Evolutionary conservation across 805 yeast genomes (phyloP).

Genomic region (Kodamaea kaohsiungensis): DNA sequence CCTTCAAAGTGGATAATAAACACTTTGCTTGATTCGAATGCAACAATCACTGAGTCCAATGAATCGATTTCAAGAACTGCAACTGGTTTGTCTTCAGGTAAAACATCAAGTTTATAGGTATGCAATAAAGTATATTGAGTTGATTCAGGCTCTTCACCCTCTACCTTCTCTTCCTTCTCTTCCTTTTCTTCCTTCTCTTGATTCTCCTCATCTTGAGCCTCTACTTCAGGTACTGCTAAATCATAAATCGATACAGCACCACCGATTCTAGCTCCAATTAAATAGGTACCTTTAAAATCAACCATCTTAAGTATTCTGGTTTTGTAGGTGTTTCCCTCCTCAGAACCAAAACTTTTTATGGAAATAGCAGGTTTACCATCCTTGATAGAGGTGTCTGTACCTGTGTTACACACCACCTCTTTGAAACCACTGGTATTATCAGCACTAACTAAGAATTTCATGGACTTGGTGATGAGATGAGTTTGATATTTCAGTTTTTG

Average conservation of each 20-base stretch:
- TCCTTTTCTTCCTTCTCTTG: conserved; percentile 22
- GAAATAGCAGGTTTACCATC: conserved; percentile 64
- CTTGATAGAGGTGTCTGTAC: conserved; percentile 79
- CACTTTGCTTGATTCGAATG: conserved; percentile 47
- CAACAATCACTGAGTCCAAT: conserved; percentile 39
- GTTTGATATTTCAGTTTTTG: conserved; percentile 1
- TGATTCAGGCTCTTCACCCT: conserved; percentile 37
- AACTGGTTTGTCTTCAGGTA: conserved; percentile 31
- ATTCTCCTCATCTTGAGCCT: neutral
- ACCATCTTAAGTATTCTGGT: conserved; percentile 38
- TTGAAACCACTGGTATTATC: conserved; percentile 69
- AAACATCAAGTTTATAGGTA: conserved; percentile 25
- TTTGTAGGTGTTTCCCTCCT: conserved; percentile 12
- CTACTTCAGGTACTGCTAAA: conserved; percentile 13
- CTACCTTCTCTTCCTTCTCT: neutral
- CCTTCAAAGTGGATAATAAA: conserved; percentile 38
- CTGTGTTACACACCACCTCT: conserved; percentile 61
- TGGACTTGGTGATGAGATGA: conserved; percentile 19
- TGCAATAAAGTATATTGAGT: conserved; percentile 42
- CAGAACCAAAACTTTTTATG: conserved; percentile 42
- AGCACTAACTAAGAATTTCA: conserved; percentile 65
- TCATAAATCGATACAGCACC: conserved; percentile 47
- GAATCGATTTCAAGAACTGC: conserved; percentile 29
- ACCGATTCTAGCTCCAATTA: conserved; percentile 44
- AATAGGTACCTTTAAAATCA: conserved; percentile 29